Evolutionary conservation across 1,139 yeast species (phyloP).

Genomic region (Candida labiduridarum): DNA sequence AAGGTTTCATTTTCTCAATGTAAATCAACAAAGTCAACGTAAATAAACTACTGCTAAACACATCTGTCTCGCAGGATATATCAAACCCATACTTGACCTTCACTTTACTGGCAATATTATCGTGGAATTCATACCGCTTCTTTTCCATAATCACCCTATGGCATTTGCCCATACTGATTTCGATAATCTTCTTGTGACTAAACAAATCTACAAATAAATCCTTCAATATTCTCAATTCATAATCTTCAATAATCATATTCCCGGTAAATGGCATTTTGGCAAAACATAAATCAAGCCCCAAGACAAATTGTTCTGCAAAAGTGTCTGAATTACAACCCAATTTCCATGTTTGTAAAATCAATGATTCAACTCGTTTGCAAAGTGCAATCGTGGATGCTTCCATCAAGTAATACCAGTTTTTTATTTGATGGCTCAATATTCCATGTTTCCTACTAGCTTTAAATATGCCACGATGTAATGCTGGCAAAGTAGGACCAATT

Average conservation of each 20-base stretch:
- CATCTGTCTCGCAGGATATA: constrained; percentile 1
- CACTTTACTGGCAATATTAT: neutral
- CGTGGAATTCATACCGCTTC: neutral
- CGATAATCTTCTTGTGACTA: constrained; percentile 2
- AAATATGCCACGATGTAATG: constrained; percentile 7
- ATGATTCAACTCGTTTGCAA: constrained; percentile 1
- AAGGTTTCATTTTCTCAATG: constrained; percentile 5
- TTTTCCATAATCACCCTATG: neutral
- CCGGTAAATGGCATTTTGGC: constrained; percentile 4
- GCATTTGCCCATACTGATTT: constrained; percentile 3
- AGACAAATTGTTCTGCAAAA: constrained; percentile 5
- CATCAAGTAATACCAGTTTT: neutral
- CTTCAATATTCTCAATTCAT: constrained; percentile 4
- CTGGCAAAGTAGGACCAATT: constrained; percentile 6
- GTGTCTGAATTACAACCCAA: constrained; percentile 1
- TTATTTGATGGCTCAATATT: neutral
- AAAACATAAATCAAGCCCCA: constrained; percentile 5
- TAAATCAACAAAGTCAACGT: constrained; percentile 5
- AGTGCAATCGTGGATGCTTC: constrained; percentile 3
- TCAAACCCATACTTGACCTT: constrained; percentile 2
- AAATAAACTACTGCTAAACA: constrained; percentile 4
- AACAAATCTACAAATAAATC: constrained; percentile 7
- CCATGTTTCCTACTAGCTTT: constrained; percentile 5
- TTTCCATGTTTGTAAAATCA: constrained; percentile 6
- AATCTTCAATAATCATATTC: constrained; percentile 3